Evolutionary conservation across 2,329 filamentous ascomycete genomes (phyloP).

Genomic region (Trichothecium sympodiale): DNA sequence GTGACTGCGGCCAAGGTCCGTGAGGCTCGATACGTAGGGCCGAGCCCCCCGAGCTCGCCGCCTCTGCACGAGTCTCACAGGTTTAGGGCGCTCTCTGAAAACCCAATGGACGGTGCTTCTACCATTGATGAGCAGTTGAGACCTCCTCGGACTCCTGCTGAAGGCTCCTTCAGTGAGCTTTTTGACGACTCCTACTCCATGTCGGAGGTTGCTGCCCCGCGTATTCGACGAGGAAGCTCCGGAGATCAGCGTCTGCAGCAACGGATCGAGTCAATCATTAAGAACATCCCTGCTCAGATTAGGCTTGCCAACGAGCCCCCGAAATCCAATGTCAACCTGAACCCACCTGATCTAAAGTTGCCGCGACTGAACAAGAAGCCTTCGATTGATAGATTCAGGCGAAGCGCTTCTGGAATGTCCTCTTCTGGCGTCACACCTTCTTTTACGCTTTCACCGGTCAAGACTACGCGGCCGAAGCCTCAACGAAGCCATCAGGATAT

Average conservation of each 20-base stretch:
- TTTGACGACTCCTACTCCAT: slow-evolving; percentile 29
- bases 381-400: slow-evolving; percentile 30
- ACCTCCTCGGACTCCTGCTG: slow-evolving; percentile 27
- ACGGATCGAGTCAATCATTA: slow-evolving; percentile 70
- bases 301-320: slow-evolving; percentile 49
- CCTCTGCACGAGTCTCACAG: slow-evolving; percentile 15
- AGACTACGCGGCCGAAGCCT: slow-evolving; percentile 35
- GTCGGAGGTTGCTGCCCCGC: slow-evolving; percentile 14
- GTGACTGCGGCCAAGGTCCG: slow-evolving; percentile 17
- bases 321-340: slow-evolving; percentile 32
- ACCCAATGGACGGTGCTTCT: slow-evolving; percentile 28
- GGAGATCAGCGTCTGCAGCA: slow-evolving; percentile 62
- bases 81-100: slow-evolving; percentile 32
- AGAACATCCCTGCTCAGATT: slow-evolving; percentile 69
- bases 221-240: slow-evolving; percentile 20
- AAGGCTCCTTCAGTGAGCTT: slow-evolving; percentile 34
- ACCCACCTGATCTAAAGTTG: slow-evolving; percentile 45
- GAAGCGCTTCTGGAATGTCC: slow-evolving; percentile 40
- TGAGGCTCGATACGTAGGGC: slow-evolving; percentile 20
- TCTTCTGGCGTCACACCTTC: slow-evolving; percentile 50
- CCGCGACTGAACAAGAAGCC: slow-evolving; percentile 33
- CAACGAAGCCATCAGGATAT: slow-evolving; percentile 58
- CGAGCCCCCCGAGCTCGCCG: slow-evolving; percentile 39
- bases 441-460: slow-evolving; percentile 58
- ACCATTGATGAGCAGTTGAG: slow-evolving; percentile 27